A percentile compares a stretch with the other conserved stretches of the same genome.
Conservation (phyloP, 805 yeast species). For the Metschnikowia koreensis region DNA sequence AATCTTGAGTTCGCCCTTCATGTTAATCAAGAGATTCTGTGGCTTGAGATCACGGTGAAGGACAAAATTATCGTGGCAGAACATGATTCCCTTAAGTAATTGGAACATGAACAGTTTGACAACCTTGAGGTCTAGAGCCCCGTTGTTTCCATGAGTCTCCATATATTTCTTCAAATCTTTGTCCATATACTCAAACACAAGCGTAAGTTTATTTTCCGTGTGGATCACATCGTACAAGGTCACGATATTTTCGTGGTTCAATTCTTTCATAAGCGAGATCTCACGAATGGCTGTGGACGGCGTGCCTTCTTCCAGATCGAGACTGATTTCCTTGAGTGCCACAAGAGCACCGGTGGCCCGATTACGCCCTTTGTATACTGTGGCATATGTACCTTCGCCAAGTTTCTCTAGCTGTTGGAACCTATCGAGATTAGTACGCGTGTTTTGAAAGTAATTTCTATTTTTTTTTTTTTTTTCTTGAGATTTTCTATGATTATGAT, state of each 20-base stretch:
- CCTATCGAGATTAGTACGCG: slow-evolving; percentile 23
- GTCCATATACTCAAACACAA: slow-evolving; percentile 93
- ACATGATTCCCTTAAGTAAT: slow-evolving; percentile 81
- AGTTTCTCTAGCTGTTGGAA: slow-evolving; percentile 70
- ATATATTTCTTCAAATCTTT: slow-evolving; percentile 90
- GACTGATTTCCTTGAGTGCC: slow-evolving; percentile 89
- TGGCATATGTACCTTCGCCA: slow-evolving; percentile 96
- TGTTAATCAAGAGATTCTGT: slow-evolving; percentile 84
- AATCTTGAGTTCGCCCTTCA: slow-evolving; percentile 86
- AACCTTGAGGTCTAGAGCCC: slow-evolving; percentile 68
- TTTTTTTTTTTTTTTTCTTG: not conserved
- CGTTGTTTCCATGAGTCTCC: slow-evolving; percentile 79
- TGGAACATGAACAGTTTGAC: slow-evolving; percentile 95
- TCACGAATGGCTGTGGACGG: slow-evolving; percentile 98
- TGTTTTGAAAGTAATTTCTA: not conserved
- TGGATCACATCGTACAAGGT: slow-evolving; percentile 93
- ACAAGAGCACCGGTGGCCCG: slow-evolving; percentile 84
- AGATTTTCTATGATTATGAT: not conserved
- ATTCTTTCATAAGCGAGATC: slow-evolving; percentile 91
- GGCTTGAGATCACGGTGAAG: slow-evolving; percentile 89
- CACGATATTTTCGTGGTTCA: slow-evolving; percentile 89
- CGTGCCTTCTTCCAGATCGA: slow-evolving; percentile 97
- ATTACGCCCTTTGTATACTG: slow-evolving; percentile 94
- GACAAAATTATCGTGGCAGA: slow-evolving; percentile 83
- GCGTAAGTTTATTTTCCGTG: slow-evolving; percentile 90